A percentile compares a stretch with the other conserved stretches of the same genome.
Conservation (phyloP, 2,329 filamentous ascomycete genomes). For the Fusarium domesticum region DNA sequence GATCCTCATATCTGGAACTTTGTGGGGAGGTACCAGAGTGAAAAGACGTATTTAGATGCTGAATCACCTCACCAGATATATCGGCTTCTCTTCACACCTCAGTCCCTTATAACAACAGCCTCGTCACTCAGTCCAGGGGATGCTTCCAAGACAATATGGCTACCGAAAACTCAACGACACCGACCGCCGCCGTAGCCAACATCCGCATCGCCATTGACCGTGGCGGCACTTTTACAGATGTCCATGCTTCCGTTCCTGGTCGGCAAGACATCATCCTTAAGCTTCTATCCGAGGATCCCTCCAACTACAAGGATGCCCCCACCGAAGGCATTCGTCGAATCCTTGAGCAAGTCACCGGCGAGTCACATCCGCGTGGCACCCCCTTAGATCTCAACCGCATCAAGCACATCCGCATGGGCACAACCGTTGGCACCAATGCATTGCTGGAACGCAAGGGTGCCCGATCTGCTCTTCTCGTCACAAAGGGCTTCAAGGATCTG, state of each 20-base stretch:
- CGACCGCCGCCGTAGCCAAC: constrained; percentile 4
- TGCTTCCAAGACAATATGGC: constrained; percentile 1
- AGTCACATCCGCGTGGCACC: constrained; percentile 31
- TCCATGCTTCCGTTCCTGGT: constrained; percentile 63
- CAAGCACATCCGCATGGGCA: constrained; percentile 73
- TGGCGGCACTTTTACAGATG: constrained; percentile 63
- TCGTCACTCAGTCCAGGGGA: neutral
- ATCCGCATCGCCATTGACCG: constrained; percentile 36
- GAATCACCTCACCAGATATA: neutral
- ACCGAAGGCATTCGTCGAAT: constrained; percentile 65
- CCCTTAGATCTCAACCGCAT: constrained; percentile 34
- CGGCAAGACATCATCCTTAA: constrained; percentile 69
- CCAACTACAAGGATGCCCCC: constrained; percentile 69
- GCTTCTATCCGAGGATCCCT: constrained; percentile 66
- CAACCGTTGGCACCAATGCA: constrained; percentile 73
- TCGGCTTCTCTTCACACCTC: neutral
- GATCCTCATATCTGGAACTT: neutral
- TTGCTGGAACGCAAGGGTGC: constrained; percentile 70
- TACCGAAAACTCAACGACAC: constrained; percentile 1
- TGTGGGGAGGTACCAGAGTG: neutral
- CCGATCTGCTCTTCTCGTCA: constrained; percentile 65
- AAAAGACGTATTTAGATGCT: neutral
- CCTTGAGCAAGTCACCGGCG: constrained; percentile 32
- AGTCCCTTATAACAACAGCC: neutral
- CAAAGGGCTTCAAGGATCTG: constrained; percentile 68